A percentile compares a stretch with the other conserved stretches of the same genome.
These are phyloP conservation scores for Micractinium sp. DNA, from an alignment of 139 green algal species.

Conservation along the genomic window DNA sequence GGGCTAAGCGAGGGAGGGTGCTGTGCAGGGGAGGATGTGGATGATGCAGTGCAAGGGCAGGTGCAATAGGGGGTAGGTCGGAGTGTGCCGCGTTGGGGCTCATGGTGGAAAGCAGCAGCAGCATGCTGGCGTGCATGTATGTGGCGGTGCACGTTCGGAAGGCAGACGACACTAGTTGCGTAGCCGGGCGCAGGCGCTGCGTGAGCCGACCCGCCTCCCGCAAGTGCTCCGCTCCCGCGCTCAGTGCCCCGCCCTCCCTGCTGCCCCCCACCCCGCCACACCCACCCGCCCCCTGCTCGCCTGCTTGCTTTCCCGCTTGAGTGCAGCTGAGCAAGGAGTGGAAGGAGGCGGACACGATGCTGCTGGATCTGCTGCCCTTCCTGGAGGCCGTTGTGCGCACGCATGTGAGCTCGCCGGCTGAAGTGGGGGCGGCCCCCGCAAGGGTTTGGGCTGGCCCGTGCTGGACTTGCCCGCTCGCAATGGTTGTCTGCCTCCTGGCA, in stretches of 20 bases:
- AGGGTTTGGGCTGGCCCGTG: not conserved
- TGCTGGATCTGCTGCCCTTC: constrained; percentile 93
- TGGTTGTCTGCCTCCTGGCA: too few species aligned
- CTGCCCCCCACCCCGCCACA: too few species aligned
- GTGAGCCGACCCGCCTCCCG: not conserved
- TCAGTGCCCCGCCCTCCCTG: not conserved
- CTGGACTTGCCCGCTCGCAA: too few species aligned
- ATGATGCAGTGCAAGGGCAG: too few species aligned
- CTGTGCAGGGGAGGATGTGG: not conserved
- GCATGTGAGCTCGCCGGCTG: constrained; percentile 4
- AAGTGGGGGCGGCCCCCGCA: too few species aligned
- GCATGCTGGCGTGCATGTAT: not conserved
- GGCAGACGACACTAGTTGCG: too few species aligned
- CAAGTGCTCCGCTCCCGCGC: not conserved
- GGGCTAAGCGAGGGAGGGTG: not conserved
- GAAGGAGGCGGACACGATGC: constrained; percentile 71
- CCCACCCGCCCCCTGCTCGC: not conserved
- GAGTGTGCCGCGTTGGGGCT: too few species aligned
- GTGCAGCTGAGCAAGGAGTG: constrained; percentile 53
- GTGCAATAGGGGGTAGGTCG: too few species aligned
- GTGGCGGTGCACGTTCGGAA: too few species aligned
- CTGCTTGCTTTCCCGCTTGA: not conserved
- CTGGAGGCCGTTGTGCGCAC: constrained; percentile 65
- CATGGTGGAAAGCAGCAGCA: too few species aligned
- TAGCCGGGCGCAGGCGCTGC: not conserved